Base-by-base conservation (phyloP, 192 early-diverging fungal species). In the Rhizoclosmatium sp. region DNA sequence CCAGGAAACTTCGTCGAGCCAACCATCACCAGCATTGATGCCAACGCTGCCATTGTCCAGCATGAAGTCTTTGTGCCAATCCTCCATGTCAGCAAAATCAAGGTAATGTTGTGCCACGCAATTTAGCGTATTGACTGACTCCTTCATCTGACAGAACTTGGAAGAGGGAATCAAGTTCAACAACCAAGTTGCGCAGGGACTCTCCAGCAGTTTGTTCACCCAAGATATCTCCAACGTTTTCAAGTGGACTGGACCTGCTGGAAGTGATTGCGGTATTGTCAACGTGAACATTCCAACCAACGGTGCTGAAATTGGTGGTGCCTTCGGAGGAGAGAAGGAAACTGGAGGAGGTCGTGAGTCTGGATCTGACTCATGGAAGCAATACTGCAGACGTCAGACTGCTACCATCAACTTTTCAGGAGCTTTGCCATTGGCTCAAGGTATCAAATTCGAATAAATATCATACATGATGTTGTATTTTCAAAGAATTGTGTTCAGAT, bases 271-370 rank as follows among this genome's bases (percentile, higher is more conserved):
- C 71, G 95, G 95, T 46, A 89, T 87, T 66, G 94, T 96, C 83
- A 97, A 97, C 85, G 92, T 96, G 71, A 98, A 98, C 89, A 93
- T 98, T 78, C 95, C 97, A 40, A 97, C 97, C 69, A 96, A 94
- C 84, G 97, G 97, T 56, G 96, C 97, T 44, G 97, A 98, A 88
- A 96, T 98, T 84, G 97, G 97, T 54, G 95, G 95, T 59, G 97
- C 97, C 4, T 97, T 98, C 87, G 97, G 97, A 59, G 97, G 97
- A 67, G 95, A 98, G 87, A 98, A 98, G 89, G 97, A 98, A 82
- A 96, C 95, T 41, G 95, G 95, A 69, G 94, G 95, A 45, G 96
- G 96, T 67, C 93, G 95, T 71, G 97, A 89, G 86, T 92, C 92
- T 80, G 97, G 97, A 44, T 92, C 91, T 73, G 95, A 96, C 80